Percentiles rank a stretch among this genome's conserved stretches.
These are phyloP conservation scores for Clarireedia paspali DNA, from an alignment of 2,329 filamentous ascomycete species.

Conservation along the genomic window DNA sequence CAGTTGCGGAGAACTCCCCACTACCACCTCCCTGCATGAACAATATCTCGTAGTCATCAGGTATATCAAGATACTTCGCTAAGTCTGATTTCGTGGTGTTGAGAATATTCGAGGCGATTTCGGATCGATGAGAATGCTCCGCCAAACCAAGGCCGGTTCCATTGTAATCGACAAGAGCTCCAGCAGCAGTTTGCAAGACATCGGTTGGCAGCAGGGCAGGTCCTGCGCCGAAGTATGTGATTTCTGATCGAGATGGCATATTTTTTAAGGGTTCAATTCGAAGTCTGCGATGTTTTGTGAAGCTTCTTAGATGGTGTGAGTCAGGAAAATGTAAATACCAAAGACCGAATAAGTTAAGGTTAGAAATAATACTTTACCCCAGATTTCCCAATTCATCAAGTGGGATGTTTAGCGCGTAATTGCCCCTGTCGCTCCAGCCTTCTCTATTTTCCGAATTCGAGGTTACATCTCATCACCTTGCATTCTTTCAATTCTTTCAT, in stretches of 20 bases:
- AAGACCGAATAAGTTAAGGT: neutral
- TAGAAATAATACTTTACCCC: slow-evolving; percentile 3
- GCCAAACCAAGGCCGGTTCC: slow-evolving; percentile 76
- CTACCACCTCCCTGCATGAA: slow-evolving; percentile 85
- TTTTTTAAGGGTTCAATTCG: neutral
- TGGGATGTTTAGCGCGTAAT: slow-evolving; percentile 1
- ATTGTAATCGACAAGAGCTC: slow-evolving; percentile 75
- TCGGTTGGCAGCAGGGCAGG: slow-evolving; percentile 78
- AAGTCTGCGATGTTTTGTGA: too few species aligned
- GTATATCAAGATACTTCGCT: slow-evolving; percentile 68
- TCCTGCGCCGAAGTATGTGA: slow-evolving; percentile 85
- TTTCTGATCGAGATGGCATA: slow-evolving; percentile 33
- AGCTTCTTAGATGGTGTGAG: too few species aligned
- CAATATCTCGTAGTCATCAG: slow-evolving; percentile 77
- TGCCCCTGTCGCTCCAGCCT: neutral
- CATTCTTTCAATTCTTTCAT: too few species aligned
- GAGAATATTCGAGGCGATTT: slow-evolving; percentile 70
- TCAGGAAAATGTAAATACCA: neutral
- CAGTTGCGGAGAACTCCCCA: slow-evolving; percentile 75
- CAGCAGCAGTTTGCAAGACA: slow-evolving; percentile 69
- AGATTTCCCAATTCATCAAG: neutral
- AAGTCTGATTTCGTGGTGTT: slow-evolving; percentile 71
- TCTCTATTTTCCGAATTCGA: neutral
- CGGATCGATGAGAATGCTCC: slow-evolving; percentile 84
- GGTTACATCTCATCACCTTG: too few species aligned